A percentile compares a stretch with the other conserved stretches of the same genome.
Evolutionary conservation across 352 stramenopile species (phyloP).

Genomic region (Blastocystis sp.): DNA sequence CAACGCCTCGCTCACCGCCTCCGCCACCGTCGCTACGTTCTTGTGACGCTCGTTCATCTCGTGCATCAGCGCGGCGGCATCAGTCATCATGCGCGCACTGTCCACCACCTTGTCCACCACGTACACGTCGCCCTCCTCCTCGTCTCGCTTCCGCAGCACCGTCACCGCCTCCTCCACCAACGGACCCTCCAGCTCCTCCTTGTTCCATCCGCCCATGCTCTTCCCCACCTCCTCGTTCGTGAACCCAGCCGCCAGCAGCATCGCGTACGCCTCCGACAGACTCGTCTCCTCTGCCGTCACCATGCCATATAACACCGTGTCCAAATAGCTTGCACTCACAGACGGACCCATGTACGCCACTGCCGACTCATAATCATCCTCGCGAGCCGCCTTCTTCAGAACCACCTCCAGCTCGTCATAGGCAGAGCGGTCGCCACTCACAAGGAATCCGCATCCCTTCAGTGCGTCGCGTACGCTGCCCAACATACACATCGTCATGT

Average conservation of each 20-base stretch:
- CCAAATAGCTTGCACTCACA: conserved; percentile 94
- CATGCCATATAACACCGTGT: conserved; percentile 99
- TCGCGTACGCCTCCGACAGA: conserved; percentile 92
- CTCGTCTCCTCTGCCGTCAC: conserved; percentile 95
- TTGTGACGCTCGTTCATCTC: neutral
- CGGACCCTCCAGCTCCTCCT: conserved; percentile 85
- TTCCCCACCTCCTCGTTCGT: conserved; percentile 78
- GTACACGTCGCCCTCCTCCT: conserved; percentile 63
- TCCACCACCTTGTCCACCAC: conserved; percentile 90
- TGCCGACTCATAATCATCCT: conserved; percentile 69
- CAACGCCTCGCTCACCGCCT: neutral
- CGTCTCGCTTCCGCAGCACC: conserved; percentile 90
- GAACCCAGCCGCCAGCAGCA: conserved; percentile 82
- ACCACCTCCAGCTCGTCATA: conserved; percentile 90
- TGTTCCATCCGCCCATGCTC: conserved; percentile 94
- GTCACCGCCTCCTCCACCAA: conserved; percentile 93
- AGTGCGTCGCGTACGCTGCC: conserved; percentile 2
- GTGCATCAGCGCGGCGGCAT: neutral
- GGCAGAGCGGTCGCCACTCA: conserved; percentile 81
- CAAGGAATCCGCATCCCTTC: conserved; percentile 84
- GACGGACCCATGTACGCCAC: conserved; percentile 89
- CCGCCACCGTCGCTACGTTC: neutral
- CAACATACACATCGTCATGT: conserved; percentile 79
- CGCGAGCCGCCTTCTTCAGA: conserved; percentile 88
- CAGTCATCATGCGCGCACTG: neutral